A percentile compares a stretch with the other conserved stretches of the same genome.
phyloP scores from a whole-genome alignment of 345 rosid genomes.

The Balakata baccata region DNA sequence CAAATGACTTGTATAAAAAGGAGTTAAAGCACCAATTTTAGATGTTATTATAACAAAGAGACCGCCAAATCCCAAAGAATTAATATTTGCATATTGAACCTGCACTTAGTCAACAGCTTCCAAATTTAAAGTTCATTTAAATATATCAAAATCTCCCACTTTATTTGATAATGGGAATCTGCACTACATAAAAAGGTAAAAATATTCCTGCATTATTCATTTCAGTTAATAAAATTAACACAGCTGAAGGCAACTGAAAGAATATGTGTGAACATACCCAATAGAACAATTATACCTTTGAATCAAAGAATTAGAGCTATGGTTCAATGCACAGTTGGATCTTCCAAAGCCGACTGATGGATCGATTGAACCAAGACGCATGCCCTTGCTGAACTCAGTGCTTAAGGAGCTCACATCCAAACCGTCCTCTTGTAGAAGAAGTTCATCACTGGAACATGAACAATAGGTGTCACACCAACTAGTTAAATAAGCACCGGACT shows the following conservation, averaged over 20 bases:
- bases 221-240: neutral
- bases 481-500: neutral
- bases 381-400: slow-evolving; percentile 58
- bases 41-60: neutral
- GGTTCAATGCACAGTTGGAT: slow-evolving; percentile 40
- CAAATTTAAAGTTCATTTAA: neutral
- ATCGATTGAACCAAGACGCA: slow-evolving; percentile 70
- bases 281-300: slow-evolving; percentile 49
- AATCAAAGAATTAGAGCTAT: slow-evolving; percentile 43
- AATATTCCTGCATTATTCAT: neutral
- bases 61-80: neutral
- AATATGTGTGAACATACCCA: neutral
- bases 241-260: slow-evolving; percentile 5
- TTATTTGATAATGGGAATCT: neutral
- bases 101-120: neutral
- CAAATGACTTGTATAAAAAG: neutral
- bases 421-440: slow-evolving; percentile 82
- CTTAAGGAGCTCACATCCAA: slow-evolving; percentile 50
- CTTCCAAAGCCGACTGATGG: slow-evolving; percentile 48
- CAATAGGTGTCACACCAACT: slow-evolving; percentile 12
- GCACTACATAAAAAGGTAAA: neutral
- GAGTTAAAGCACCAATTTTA: neutral
- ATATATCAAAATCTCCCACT: neutral
- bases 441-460: slow-evolving; percentile 67
- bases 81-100: neutral